Percentiles rank a stretch among this genome's conserved stretches.
These are phyloP conservation scores for Pugionium dolabratum DNA, from an alignment of 345 rosid genomes.

Conservation along the genomic window DNA sequence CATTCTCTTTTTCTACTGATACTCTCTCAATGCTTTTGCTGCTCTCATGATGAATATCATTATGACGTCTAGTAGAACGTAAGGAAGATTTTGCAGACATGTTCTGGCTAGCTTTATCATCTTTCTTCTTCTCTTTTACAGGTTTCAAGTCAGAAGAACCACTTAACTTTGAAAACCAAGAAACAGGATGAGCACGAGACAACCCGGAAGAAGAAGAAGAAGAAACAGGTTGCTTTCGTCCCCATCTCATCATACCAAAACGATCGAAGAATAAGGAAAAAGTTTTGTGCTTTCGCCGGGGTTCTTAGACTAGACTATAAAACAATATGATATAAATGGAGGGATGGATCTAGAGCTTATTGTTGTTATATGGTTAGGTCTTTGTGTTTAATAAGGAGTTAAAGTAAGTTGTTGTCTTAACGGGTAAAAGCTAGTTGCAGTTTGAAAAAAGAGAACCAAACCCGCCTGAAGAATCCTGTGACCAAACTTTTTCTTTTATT, in stretches of 20 bases:
- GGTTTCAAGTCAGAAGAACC: conserved; percentile 45
- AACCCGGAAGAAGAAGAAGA: conserved; percentile 44
- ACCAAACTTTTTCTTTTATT: conserved; percentile 31
- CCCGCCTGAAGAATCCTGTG: conserved; percentile 42
- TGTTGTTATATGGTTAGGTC: conserved; percentile 36
- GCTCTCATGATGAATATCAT: conserved; percentile 47
- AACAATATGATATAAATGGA: conserved; percentile 21
- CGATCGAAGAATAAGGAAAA: conserved; percentile 1
- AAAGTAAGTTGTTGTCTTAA: conserved; percentile 30
- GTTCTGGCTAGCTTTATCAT: conserved; percentile 41
- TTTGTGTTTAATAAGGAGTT: conserved; percentile 34
- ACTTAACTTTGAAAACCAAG: conserved; percentile 73
- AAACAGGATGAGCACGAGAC: conserved; percentile 50
- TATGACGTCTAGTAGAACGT: conserved; percentile 32
- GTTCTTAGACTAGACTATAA: conserved; percentile 16
- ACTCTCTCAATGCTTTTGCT: conserved; percentile 61
- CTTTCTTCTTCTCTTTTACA: conserved; percentile 41
- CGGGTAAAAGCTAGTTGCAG: conserved; percentile 32
- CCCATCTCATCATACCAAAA: conserved; percentile 62
- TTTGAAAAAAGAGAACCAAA: conserved; percentile 41
- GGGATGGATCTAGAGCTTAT: conserved; percentile 30
- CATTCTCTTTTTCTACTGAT: conserved; percentile 55
- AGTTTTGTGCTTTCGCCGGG: conserved; percentile 8
- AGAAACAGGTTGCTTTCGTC: conserved; percentile 48
- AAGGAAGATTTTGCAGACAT: conserved; percentile 35